A percentile compares a stretch with the other conserved stretches of the same genome.
Evolutionary conservation across 441 rosid genomes (phyloP).

Genomic region (Eruca vesicaria): DNA sequence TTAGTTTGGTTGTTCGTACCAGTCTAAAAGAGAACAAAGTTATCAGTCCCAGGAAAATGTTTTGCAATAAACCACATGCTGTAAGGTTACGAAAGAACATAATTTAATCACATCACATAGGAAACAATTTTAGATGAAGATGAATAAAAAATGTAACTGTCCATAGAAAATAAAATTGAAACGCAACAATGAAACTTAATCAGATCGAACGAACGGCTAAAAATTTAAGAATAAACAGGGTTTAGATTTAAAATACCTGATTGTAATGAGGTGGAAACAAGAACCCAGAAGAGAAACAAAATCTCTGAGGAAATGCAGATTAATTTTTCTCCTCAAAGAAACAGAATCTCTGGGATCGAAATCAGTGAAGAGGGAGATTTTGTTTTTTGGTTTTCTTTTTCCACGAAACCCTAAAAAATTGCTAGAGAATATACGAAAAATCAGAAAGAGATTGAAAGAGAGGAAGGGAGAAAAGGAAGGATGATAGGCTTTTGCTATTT

Average conservation of each 20-base stretch:
- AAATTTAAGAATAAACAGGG: not conserved
- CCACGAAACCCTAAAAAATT: conserved; percentile 1
- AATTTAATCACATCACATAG: conserved; percentile 1
- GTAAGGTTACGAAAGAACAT: not conserved
- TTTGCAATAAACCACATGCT: conserved; percentile 14
- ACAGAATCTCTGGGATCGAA: conserved; percentile 7
- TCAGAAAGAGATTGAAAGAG: not conserved
- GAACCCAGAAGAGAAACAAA: not conserved
- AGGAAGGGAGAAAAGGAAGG: conserved; percentile 26
- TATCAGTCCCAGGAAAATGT: not conserved
- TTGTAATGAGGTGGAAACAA: not conserved
- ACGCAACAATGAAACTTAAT: not conserved
- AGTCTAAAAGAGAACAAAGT: not conserved
- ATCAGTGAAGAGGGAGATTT: not conserved
- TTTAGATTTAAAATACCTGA: conserved; percentile 2
- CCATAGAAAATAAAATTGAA: not conserved
- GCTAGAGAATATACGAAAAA: not conserved
- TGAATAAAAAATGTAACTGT: not conserved
- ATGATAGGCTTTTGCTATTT: conserved; percentile 22
- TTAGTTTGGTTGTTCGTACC: not conserved
- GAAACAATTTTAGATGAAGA: not conserved
- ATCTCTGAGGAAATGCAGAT: not conserved
- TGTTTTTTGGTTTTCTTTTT: not conserved
- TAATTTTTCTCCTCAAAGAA: conserved; percentile 8
- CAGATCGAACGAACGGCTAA: not conserved